Conservation (phyloP, 2,329 filamentous ascomycete genomes). For the Tolypocladium album region DNA sequence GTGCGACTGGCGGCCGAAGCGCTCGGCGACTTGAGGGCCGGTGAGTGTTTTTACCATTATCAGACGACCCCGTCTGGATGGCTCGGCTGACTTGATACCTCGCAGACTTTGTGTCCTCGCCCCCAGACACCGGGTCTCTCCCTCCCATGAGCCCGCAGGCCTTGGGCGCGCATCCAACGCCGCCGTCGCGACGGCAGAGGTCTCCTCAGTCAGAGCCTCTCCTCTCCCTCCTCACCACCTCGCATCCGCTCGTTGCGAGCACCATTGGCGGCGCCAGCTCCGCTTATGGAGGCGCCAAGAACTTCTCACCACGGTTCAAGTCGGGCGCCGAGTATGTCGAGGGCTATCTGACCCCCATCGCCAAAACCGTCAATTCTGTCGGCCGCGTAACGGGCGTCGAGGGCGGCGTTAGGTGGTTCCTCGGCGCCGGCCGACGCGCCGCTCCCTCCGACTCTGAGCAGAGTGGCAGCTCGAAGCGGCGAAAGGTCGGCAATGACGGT, state of each 20-base stretch:
- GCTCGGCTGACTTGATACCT: background rate
- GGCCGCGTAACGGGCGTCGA: constrained; percentile 82
- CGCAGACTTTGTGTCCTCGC: constrained; percentile 57
- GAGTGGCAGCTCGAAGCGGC: constrained; percentile 38
- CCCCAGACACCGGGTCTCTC: constrained; percentile 34
- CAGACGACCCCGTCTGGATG: too few relatives aligned
- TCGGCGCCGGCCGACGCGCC: constrained; percentile 47
- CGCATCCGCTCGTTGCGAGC: constrained; percentile 75
- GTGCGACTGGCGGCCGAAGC: constrained; percentile 65
- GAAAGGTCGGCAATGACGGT: constrained; percentile 39
- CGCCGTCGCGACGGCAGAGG: constrained; percentile 8
- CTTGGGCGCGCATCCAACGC: background rate
- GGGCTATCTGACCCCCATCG: constrained; percentile 74
- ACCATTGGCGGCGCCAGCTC: constrained; percentile 78
- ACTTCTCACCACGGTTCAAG: constrained; percentile 80
- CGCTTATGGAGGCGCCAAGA: constrained; percentile 79
- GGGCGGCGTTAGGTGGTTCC: constrained; percentile 73
- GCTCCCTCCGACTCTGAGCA: constrained; percentile 36
- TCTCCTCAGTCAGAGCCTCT: constrained; percentile 63
- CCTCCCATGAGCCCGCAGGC: constrained; percentile 24
- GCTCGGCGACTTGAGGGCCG: constrained; percentile 61
- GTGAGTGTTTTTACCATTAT: constrained; percentile 31
- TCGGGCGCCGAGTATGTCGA: constrained; percentile 88
- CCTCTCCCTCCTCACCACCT: constrained; percentile 75
- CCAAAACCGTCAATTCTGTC: constrained; percentile 76